Conservation (phyloP, 23 red algal genomes). For the Gracilaria gracilis region DNA sequence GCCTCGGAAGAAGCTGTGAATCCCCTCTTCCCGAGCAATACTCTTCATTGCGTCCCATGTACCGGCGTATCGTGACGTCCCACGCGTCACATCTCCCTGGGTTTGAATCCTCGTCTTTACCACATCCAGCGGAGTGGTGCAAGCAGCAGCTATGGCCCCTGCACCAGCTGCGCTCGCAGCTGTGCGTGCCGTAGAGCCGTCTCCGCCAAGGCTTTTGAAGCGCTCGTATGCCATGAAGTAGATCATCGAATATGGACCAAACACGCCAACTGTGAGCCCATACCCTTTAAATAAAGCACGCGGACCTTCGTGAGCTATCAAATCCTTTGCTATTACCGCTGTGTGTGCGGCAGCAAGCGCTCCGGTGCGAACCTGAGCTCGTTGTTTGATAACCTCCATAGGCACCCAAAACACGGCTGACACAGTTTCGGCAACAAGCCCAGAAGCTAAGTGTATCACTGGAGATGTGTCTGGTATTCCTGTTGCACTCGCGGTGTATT, state of each 20-base stretch:
- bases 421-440: slow-evolving; percentile 86
- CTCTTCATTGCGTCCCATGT: slow-evolving; percentile 60
- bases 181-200: background rate
- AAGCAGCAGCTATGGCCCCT: slow-evolving; percentile 85
- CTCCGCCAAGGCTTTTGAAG: slow-evolving; percentile 62
- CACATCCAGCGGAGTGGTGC: slow-evolving; percentile 92
- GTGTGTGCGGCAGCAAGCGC: slow-evolving; percentile 42
- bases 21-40: slow-evolving; percentile 79
- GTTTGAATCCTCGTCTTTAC: slow-evolving; percentile 97
- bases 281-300: slow-evolving; percentile 90
- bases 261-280: slow-evolving; percentile 90
- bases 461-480: slow-evolving; percentile 33
- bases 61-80: slow-evolving; percentile 16
- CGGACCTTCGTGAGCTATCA: slow-evolving; percentile 79
- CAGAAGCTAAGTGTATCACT: slow-evolving; percentile 72
- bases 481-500: slow-evolving; percentile 23
- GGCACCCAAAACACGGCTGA: slow-evolving; percentile 98
- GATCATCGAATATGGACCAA: slow-evolving; percentile 95
- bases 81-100: slow-evolving; percentile 68
- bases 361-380: slow-evolving; percentile 91
- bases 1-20: slow-evolving; percentile 79
- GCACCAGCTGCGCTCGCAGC: slow-evolving; percentile 74
- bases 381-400: slow-evolving; percentile 99
- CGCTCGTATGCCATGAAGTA: slow-evolving; percentile 96
- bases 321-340: slow-evolving; percentile 61